Evolutionary conservation across 2,329 filamentous ascomycete genomes (phyloP).

Genomic region (Pseudocercospora macadamiae): DNA sequence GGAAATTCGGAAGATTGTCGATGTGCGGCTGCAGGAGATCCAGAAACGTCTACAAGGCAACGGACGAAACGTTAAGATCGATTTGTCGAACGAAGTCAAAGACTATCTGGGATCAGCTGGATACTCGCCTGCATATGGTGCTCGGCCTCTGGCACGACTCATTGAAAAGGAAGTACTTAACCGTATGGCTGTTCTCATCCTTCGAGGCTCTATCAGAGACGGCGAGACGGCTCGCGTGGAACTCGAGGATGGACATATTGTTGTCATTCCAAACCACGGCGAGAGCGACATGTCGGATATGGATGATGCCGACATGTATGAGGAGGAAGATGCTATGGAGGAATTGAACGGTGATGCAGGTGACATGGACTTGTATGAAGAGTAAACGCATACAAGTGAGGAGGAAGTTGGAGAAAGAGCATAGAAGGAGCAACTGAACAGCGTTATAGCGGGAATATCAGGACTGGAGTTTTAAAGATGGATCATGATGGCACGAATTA

Average conservation of each 20-base stretch:
- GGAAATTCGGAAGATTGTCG: constrained; percentile 95
- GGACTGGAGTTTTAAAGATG: not conserved
- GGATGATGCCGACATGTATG: constrained; percentile 68
- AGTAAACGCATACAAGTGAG: constrained; percentile 18
- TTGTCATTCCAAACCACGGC: constrained; percentile 82
- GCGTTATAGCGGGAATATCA: constrained; percentile 23
- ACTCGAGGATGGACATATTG: constrained; percentile 76
- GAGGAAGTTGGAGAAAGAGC: constrained; percentile 2
- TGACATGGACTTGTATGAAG: constrained; percentile 67
- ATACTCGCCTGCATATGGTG: constrained; percentile 94
- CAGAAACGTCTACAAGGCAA: constrained; percentile 89
- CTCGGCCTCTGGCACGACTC: constrained; percentile 80
- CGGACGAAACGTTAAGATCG: constrained; percentile 79
- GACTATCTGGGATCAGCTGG: constrained; percentile 90
- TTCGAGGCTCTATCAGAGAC: constrained; percentile 81
- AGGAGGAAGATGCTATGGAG: constrained; percentile 74
- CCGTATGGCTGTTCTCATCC: constrained; percentile 84
- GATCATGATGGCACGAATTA: constrained; percentile 8
- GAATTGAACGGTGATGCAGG: constrained; percentile 61
- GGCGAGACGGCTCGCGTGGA: constrained; percentile 82
- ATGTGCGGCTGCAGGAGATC: constrained; percentile 83
- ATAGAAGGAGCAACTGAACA: constrained; percentile 12
- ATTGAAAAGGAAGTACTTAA: constrained; percentile 99
- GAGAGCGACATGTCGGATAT: constrained; percentile 59
- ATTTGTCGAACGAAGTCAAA: constrained; percentile 82